Base-by-base conservation (phyloP, 176 grass and related monocot species). In the Saccharum spontaneum region DNA sequence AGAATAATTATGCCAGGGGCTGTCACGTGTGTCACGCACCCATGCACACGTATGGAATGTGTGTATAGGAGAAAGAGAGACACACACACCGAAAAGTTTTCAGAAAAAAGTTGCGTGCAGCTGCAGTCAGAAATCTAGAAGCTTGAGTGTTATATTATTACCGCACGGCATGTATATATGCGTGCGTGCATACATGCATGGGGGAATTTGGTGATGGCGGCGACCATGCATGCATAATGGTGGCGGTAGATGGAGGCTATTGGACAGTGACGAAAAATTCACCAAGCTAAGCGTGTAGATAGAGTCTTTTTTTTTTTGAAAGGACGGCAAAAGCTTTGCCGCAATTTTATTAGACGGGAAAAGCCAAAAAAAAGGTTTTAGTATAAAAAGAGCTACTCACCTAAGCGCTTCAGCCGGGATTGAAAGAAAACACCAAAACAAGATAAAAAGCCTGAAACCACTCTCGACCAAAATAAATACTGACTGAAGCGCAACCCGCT, bases 181-280 rank as follows among this genome's bases (percentile, higher is more conserved):
- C 9, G 0, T 70, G 70, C 28, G 0, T 70, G 33, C 33, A 34
- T 34, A 41, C 28, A 22, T n/a, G 18, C 66, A 73, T 46, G 71
- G 41, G n/a, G 44, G 71, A 45, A 72, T 73, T 73, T 73, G 43
- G 40, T 73, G 22, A 24, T 6, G 17, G 41, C 71, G 14, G n/a
- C 40, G 69, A 73, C 71, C 71, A 30, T 48, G 40, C 70, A 73
- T 73, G 70, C 33, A 34, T 34, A 3, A 3, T 28, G 28, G 69
- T 73, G 70, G 70, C 40, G 70, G 70, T 73, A 73, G 40, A 73
- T 46, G 39, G 12, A 72, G 45, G 6, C 20, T 41, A 66, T 23
- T 41, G 17, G 67, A 20, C 24, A 73, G 44, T 69, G 77, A 50
- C 67, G 38, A 80, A 57, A 24, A 68, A 70, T 63, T 63, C 72